Evolutionary conservation across 805 yeast species (phyloP).

Genomic region (Spencermartinsiella europaea): DNA sequence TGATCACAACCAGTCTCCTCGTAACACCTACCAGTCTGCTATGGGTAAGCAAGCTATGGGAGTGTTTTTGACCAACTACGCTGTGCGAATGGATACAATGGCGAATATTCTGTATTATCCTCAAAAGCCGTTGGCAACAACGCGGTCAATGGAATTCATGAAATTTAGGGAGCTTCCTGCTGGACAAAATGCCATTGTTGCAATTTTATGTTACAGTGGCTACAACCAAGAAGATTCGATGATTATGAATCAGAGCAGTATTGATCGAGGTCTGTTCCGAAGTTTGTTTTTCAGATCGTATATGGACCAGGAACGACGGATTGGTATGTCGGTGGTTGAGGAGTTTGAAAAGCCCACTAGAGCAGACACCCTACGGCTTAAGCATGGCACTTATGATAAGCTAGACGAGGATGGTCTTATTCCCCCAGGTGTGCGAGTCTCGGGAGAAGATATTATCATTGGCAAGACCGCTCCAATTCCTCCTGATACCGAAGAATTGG

Average conservation of each 20-base stretch:
- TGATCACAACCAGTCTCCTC: conserved; percentile 93
- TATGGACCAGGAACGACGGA: conserved; percentile 97
- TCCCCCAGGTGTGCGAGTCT: conserved; percentile 97
- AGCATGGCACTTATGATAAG: conserved; percentile 97
- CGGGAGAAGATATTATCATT: conserved; percentile 97
- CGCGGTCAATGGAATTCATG: conserved; percentile 95
- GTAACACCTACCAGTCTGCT: conserved; percentile 91
- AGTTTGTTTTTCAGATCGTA: conserved; percentile 94
- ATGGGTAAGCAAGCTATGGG: conserved; percentile 99
- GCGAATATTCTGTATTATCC: conserved; percentile 96
- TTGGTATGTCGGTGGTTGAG: conserved; percentile 97
- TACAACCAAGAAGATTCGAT: conserved; percentile 99
- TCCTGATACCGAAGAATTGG: conserved; percentile 98
- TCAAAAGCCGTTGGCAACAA: conserved; percentile 96
- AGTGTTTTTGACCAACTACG: conserved; percentile 89
- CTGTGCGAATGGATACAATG: conserved; percentile 99
- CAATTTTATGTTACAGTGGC: conserved; percentile 96
- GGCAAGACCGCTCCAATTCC: conserved; percentile 99
- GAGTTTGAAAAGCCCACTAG: conserved; percentile 97
- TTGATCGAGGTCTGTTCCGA: conserved; percentile 94
- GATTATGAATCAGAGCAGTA: conserved; percentile 98
- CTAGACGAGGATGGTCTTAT: conserved; percentile 97
- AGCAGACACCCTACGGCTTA: conserved; percentile 88
- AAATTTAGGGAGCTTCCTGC: conserved; percentile 98
- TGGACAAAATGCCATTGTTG: conserved; percentile 98